Evolutionary conservation across 352 stramenopile genomes (phyloP), one percentile per base, ranked within the genome.

Genomic region (Pilasporangium apinafurcum): DNA sequence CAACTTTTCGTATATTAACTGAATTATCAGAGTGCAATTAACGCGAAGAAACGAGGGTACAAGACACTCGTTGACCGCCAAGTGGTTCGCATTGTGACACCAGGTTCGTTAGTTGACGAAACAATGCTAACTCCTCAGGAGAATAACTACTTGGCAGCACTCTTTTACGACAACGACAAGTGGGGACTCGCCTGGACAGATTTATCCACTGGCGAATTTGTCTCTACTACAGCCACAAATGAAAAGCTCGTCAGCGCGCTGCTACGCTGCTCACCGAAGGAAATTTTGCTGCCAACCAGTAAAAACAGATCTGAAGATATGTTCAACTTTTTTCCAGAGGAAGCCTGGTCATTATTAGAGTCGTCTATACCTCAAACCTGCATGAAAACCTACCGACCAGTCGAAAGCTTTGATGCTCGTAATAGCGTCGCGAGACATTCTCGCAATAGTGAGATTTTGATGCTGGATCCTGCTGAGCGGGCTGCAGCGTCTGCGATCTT

Each of bases 141-240:
- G 41, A 91, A 88, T 52, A 88, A 91, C 44, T 87, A 91, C 44
- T 44, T 91, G 9, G 79, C 68, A 0, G 66, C 79, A 8, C 54
- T 88, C 8, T 80, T 48, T 36, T 25, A 30, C n/a, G 59, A 65
- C 18, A 46, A 50, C 1, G 25, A 59, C 14, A 51, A 18, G 24
- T 83, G 70, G 68, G 72, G 77, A 1, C 40, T 90, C 17, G 78
- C 78, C 6, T 91, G 76, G 75, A 66, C 79, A 2, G 79, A 91
- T 31, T 43, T 91, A 25, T 91, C 79, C 0, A 91, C 79, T 3
- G 79, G 79, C 5, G 79, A 91, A 46, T 91, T 91, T 40, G 60
- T 86, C 1, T 82, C 68, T 1, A 81, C 77, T 5, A 78, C 60
- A 0, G 60, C 75, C 0, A 75, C 72, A 0, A 61, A 37, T 4